Evolutionary conservation across 2,329 filamentous ascomycete species (phyloP), one percentile per base, ranked within the genome.

Genomic region (Aspergillus caelatus): DNA sequence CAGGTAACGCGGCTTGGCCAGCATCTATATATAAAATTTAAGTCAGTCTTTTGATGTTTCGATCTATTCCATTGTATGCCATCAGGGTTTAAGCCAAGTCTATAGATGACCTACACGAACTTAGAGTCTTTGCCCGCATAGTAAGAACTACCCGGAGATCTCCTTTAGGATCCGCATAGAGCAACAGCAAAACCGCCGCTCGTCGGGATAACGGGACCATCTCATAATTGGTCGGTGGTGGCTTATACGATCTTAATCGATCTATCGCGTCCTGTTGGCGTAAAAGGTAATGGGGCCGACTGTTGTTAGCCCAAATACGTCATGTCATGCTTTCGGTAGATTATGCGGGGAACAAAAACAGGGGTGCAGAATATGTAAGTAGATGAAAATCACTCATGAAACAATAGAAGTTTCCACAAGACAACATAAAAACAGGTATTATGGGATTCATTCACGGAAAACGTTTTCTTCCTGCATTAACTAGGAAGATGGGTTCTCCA

Each of bases 1-100:
- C 93, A 0, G 93, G 93, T 60, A 97, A 88, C 39, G 93, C 93
- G 26, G 92, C 93, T 73, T 97, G 93, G 28, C 93, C 93, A n/a
- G 91, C 92, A 79, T 83, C 80, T 83, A 61, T 52, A 12, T 48
- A 14, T 3, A 45, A 26, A 26, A 28, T 11, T 2, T n/a, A 21
- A 8, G 23, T 55, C 21, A 55, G 52, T 11, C 11, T 16, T 8
- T n/a, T 21, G 10, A 21, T 23, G 3, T 36, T 54, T 36, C 19
- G 9, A 53, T 32, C 10, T 36, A 23, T 16, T n/a, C 34, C 11
- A n/a, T 54, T 8, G 11, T 14, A 34, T 53, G 12, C 1, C 8
- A 30, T 23, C 12, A 16, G 21, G 28, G 5, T 23, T 39, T 39
- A 36, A 16, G n/a, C 34, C 9, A 39, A 11, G 32, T 21, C 11